Evolutionary conservation across 441 rosid genomes (phyloP).

Genomic region (Theobroma grandiflorum): DNA sequence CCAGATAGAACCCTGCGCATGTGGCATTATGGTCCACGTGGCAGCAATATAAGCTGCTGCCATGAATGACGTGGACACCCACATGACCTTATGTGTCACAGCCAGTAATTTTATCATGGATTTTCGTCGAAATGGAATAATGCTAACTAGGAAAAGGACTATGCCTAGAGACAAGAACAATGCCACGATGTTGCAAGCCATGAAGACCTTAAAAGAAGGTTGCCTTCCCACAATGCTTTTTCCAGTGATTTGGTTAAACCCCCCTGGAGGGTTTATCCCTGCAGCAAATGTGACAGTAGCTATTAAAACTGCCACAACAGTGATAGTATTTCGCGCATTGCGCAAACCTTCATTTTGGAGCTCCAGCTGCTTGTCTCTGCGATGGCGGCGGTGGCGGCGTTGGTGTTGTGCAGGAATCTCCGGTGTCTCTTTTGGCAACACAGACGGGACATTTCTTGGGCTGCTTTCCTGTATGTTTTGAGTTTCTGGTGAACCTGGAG

Average conservation of each 20-base stretch:
- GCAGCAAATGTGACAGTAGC: constrained; percentile 67
- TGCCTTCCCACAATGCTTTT: constrained; percentile 35
- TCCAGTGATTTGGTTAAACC: constrained; percentile 46
- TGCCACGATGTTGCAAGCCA: constrained; percentile 59
- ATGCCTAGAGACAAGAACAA: constrained; percentile 54
- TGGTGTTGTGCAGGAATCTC: constrained; percentile 31
- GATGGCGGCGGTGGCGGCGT: constrained; percentile 29
- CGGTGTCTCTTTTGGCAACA: not conserved
- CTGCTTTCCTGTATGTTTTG: constrained; percentile 23
- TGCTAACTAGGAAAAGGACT: constrained; percentile 59
- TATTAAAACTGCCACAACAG: constrained; percentile 56
- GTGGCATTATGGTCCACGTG: constrained; percentile 57
- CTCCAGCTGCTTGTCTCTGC: constrained; percentile 49
- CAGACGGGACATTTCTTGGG: not conserved
- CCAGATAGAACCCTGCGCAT: constrained; percentile 41
- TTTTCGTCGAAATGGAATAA: constrained; percentile 58
- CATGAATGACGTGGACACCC: constrained; percentile 62
- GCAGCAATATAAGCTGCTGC: constrained; percentile 57
- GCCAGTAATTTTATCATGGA: constrained; percentile 48
- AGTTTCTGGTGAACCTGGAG: constrained; percentile 37
- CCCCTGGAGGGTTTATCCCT: constrained; percentile 70
- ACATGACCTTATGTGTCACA: constrained; percentile 61
- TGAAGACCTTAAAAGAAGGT: constrained; percentile 54
- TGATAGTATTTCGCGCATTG: constrained; percentile 62
- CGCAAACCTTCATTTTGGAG: constrained; percentile 55